Evolutionary conservation across 768 basidiomycete genomes (phyloP).

Genomic region (Leccinellum luteum): DNA sequence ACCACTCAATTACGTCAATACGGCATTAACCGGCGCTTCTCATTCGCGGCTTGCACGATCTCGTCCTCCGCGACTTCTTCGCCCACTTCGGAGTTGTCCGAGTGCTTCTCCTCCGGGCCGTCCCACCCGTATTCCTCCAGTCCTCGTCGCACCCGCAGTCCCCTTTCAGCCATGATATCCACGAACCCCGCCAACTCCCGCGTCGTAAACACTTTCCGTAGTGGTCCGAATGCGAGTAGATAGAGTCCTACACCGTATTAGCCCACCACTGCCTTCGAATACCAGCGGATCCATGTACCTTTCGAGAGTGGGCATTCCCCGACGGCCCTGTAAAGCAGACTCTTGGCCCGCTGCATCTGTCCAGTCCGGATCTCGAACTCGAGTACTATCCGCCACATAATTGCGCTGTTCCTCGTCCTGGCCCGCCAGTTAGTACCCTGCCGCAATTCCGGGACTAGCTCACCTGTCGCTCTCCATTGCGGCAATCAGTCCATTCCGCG

Average conservation of each 20-base stretch:
- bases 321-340: constrained; percentile 69
- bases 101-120: constrained; percentile 13
- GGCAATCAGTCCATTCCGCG: constrained; percentile 55
- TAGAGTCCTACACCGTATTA: constrained; percentile 56
- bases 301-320: constrained; percentile 74
- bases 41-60: neutral
- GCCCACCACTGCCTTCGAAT: constrained; percentile 5
- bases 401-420: constrained; percentile 64
- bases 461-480: constrained; percentile 71
- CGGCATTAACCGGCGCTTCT: neutral
- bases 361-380: constrained; percentile 73
- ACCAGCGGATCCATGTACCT: constrained; percentile 40
- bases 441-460: constrained; percentile 13
- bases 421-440: constrained; percentile 7
- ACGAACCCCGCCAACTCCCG: constrained; percentile 60
- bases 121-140: constrained; percentile 46
- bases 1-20: too few relatives aligned
- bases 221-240: constrained; percentile 70
- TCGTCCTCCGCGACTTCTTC: constrained; percentile 55
- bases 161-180: constrained; percentile 77
- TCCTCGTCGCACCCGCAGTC: constrained; percentile 58
- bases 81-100: constrained; percentile 11
- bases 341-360: constrained; percentile 62
- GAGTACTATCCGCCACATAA: constrained; percentile 71
- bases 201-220: constrained; percentile 59